Percentiles rank a stretch among this genome's conserved stretches.
These are phyloP conservation scores for Elymus sibiricus DNA, from an alignment of 176 grass and related monocot species.

Conservation along the genomic window DNA sequence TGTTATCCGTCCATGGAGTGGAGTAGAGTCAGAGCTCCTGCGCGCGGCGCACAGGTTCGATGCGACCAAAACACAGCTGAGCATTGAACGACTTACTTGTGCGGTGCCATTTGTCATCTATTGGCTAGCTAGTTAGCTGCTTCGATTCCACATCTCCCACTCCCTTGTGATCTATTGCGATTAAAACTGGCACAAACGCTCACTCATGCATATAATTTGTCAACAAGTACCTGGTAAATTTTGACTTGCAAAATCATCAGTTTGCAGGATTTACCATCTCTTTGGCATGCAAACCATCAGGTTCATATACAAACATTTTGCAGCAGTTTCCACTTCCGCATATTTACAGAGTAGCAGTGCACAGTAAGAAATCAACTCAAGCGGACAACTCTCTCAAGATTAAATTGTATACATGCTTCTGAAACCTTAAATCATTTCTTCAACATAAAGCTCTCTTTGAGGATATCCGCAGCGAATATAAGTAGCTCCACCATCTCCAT, in stretches of 20 bases:
- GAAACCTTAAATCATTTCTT: conserved; percentile 26
- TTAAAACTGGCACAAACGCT: too few relatives aligned
- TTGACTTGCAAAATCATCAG: neutral
- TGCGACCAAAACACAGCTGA: neutral
- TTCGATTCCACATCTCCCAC: neutral
- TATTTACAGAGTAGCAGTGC: neutral
- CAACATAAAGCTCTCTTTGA: conserved; percentile 46
- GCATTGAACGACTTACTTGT: too few relatives aligned
- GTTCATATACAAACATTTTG: neutral
- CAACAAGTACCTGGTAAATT: too few relatives aligned
- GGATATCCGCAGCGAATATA: conserved; percentile 60
- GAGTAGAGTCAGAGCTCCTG: neutral
- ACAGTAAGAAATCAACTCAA: conserved; percentile 1
- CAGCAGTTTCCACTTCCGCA: neutral
- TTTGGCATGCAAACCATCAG: neutral
- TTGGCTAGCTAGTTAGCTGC: neutral
- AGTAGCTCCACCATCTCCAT: conserved; percentile 90
- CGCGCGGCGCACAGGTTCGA: neutral
- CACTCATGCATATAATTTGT: too few relatives aligned
- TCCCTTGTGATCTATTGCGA: neutral
- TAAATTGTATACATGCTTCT: neutral
- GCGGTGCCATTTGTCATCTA: neutral
- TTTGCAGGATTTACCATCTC: neutral
- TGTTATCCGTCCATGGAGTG: neutral
- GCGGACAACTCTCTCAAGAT: neutral